phyloP scores from a whole-genome alignment of 208 protist species.

The Leishmania arabica region DNA sequence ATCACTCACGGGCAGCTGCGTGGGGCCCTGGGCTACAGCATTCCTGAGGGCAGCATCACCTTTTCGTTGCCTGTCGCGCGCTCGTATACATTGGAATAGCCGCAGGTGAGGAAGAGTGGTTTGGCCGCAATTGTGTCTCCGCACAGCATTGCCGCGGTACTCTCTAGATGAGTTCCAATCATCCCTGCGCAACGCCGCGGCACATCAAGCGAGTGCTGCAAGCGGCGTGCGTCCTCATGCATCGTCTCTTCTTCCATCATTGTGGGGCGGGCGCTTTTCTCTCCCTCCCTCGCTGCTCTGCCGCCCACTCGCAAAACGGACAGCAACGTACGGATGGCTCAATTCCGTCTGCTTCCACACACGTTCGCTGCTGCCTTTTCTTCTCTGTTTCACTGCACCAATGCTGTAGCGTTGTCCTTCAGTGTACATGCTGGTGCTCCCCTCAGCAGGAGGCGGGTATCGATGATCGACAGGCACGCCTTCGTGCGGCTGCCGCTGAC shows the following conservation, averaged over 20 bases:
- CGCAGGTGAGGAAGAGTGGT: neutral
- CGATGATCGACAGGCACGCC: neutral
- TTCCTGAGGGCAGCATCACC: constrained; percentile 11
- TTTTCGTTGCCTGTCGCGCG: constrained; percentile 18
- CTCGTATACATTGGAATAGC: neutral
- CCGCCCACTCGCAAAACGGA: neutral
- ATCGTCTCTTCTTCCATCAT: neutral
- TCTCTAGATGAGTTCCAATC: neutral
- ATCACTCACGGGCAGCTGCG: constrained; percentile 22
- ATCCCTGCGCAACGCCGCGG: neutral
- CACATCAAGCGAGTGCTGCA: neutral
- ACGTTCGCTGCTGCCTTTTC: constrained; percentile 11
- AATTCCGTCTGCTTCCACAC: neutral
- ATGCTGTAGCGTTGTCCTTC: neutral
- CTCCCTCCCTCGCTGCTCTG: neutral
- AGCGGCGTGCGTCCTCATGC: neutral
- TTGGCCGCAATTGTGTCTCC: neutral
- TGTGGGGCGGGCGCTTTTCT: neutral
- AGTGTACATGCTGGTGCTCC: neutral
- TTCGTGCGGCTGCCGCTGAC: neutral
- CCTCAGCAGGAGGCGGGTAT: neutral
- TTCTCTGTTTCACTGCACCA: neutral
- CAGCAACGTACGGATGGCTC: neutral
- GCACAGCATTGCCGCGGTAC: too few species aligned
- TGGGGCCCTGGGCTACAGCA: constrained; percentile 20